phyloP scores from a whole-genome alignment of 352 stramenopile species.

The Globisporangium lucens region DNA sequence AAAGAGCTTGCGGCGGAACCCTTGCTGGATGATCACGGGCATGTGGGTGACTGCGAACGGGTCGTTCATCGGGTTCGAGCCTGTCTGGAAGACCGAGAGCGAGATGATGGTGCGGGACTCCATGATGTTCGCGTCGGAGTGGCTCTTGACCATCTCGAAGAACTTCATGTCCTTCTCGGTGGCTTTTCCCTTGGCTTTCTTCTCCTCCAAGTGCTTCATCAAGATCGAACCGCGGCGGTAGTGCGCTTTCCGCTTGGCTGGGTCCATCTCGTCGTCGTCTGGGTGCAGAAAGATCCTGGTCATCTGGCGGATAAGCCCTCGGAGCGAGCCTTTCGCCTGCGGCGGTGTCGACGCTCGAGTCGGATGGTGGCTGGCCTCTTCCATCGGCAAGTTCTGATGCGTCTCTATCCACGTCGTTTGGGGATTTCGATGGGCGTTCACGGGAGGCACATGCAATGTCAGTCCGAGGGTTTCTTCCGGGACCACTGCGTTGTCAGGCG shows the following conservation, averaged over 20 bases:
- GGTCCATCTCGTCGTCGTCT: slow-evolving; percentile 39
- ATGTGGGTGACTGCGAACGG: slow-evolving; percentile 73
- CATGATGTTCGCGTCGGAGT: slow-evolving; percentile 71
- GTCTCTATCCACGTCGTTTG: slow-evolving; percentile 4
- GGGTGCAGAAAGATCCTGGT: slow-evolving; percentile 37
- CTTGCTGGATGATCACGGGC: slow-evolving; percentile 59
- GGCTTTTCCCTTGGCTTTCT: slow-evolving; percentile 51
- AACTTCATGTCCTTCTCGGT: slow-evolving; percentile 81
- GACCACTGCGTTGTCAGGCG: slow-evolving; percentile 17
- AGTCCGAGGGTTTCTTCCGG: slow-evolving; percentile 14
- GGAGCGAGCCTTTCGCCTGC: slow-evolving; percentile 24
- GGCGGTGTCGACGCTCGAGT: slow-evolving; percentile 6
- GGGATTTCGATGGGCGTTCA: background rate
- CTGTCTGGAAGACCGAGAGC: slow-evolving; percentile 73
- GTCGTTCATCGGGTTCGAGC: slow-evolving; percentile 65
- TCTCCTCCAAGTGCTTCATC: slow-evolving; percentile 67
- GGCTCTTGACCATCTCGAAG: slow-evolving; percentile 70
- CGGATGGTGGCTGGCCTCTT: slow-evolving; percentile 1
- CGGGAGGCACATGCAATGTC: background rate
- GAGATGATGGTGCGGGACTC: slow-evolving; percentile 74
- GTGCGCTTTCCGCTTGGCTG: slow-evolving; percentile 36
- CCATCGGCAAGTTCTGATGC: background rate
- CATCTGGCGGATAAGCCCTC: slow-evolving; percentile 32
- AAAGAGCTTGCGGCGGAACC: slow-evolving; percentile 72
- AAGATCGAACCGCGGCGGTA: slow-evolving; percentile 72